Evolutionary conservation across 192 early-diverging fungal genomes (phyloP), one percentile per base, ranked within the genome.

Genomic region (Entophlyctis luteolus): DNA sequence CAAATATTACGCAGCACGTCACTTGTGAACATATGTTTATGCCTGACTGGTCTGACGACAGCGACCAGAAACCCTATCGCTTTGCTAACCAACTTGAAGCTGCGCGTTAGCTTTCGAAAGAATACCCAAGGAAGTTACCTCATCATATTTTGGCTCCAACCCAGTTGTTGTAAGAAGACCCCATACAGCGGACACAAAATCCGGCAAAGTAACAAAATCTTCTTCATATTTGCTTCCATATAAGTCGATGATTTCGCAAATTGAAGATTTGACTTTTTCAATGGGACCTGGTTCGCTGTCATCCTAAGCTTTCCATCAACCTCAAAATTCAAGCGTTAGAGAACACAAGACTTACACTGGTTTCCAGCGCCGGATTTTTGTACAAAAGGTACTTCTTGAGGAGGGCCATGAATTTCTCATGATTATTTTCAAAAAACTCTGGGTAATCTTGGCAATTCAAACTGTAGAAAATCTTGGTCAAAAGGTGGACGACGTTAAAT

Each of bases 391-490:
- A 99, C 73, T 94, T 94, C 75, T 88, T 87, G 67, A 98, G 86
- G 10, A 94, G 70, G 18, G 72, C 59, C 91, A 97, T 88, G 53
- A 93, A 96, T 63, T 79, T 72, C 10, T 72, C 75, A 77, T 93
- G 86, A 73, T 97, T 84, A 74, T 96, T 93, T 69, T 97, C 95
- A 60, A 97, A 98, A 73, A 93, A 97, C 69, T 94, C 91, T 14
- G 97, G 95, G 54, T 96, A 75, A 75, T 99, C 97, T 77, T 97
- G 95, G 71, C 82, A 95, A 68, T 95, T 99, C 48, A 99, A 79
- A 72, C 91, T 89, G 69, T 94, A 94, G 73, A 88, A 99, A 55
- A 99, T 91, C 75, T 96, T 90, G 56, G 85, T 82, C 56, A 96
- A 70, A 4, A 94, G 81, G 49, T 87, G 75, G 25, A 99, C 60